phyloP scores from a whole-genome alignment of 2,329 filamentous ascomycete genomes.

The Didymella arachidicola region DNA sequence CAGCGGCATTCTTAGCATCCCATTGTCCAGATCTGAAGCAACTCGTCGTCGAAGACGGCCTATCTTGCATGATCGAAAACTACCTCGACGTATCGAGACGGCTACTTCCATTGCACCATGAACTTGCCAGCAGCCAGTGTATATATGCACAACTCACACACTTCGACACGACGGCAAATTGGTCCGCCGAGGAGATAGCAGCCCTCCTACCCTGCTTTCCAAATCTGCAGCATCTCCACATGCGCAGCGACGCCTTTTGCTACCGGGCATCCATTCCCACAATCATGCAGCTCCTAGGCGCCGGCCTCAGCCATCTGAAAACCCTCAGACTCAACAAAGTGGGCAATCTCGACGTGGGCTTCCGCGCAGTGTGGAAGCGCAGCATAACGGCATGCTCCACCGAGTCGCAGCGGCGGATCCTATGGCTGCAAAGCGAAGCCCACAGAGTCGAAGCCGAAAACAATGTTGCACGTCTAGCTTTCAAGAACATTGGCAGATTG shows the following conservation, averaged over 20 bases:
- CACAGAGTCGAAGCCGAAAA: constrained; percentile 27
- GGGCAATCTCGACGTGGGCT: constrained; percentile 27
- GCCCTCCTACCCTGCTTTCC: constrained; percentile 21
- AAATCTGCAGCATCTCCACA: constrained; percentile 12
- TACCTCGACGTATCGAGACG: constrained; percentile 20
- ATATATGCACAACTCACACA: constrained; percentile 7
- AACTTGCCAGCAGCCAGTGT: not conserved
- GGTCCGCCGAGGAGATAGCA: constrained; percentile 23
- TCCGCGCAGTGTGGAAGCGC: constrained; percentile 27
- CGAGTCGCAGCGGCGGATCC: constrained; percentile 15
- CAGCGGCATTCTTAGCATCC: constrained; percentile 21
- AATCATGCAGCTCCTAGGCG: constrained; percentile 19
- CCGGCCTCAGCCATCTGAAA: constrained; percentile 13
- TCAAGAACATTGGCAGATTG: constrained; percentile 17
- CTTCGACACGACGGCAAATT: constrained; percentile 26
- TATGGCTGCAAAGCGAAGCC: constrained; percentile 27
- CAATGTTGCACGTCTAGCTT: constrained; percentile 23
- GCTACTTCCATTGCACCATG: constrained; percentile 10
- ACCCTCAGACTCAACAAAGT: constrained; percentile 23
- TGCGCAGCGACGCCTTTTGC: constrained; percentile 28
- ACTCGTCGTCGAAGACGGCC: constrained; percentile 21
- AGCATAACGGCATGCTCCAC: constrained; percentile 20
- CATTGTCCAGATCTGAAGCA: constrained; percentile 24
- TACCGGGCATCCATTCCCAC: constrained; percentile 23
- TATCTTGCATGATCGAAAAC: constrained; percentile 24